Percentiles rank a stretch among this genome's conserved stretches.
Evolutionary conservation across 805 yeast genomes (phyloP).

Genomic region (Cyberlindnera subsufficiens): DNA sequence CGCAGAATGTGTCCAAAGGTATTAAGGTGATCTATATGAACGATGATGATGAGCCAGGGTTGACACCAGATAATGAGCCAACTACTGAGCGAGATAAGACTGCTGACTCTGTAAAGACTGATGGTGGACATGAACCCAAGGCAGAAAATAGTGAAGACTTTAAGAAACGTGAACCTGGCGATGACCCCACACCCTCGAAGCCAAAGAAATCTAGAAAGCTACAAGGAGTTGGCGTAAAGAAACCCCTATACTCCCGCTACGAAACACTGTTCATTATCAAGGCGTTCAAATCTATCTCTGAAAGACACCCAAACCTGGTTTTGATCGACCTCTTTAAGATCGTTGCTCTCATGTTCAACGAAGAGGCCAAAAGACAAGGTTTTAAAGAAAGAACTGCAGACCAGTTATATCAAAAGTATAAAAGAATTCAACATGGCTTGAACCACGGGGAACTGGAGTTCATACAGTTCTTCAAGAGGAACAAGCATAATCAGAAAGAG

Average conservation of each 20-base stretch:
- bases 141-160: too few species aligned
- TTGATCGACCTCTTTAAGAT: conserved; percentile 20
- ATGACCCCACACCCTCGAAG: background rate
- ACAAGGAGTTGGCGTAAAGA: conserved; percentile 24
- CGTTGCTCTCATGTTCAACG: conserved; percentile 17
- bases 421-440: conserved; percentile 21
- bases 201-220: conserved; percentile 19
- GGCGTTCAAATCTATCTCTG: conserved; percentile 15
- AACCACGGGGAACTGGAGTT: conserved; percentile 18
- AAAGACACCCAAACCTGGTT: conserved; percentile 16
- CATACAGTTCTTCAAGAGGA: conserved; percentile 13
- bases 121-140: too few species aligned
- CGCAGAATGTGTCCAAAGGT: background rate
- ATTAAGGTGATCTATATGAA: background rate
- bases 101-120: too few species aligned
- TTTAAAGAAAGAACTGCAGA: conserved; percentile 23
- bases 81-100: too few species aligned
- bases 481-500: conserved; percentile 16
- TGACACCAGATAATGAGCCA: too few species aligned
- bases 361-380: conserved; percentile 17
- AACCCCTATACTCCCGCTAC: conserved; percentile 22
- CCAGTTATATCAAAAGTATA: conserved; percentile 24
- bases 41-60: background rate
- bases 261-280: conserved; percentile 22
- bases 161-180: too few species aligned